Conservation (phyloP, 73 alveolate genomes). For the Stentor coeruleus region DNA sequence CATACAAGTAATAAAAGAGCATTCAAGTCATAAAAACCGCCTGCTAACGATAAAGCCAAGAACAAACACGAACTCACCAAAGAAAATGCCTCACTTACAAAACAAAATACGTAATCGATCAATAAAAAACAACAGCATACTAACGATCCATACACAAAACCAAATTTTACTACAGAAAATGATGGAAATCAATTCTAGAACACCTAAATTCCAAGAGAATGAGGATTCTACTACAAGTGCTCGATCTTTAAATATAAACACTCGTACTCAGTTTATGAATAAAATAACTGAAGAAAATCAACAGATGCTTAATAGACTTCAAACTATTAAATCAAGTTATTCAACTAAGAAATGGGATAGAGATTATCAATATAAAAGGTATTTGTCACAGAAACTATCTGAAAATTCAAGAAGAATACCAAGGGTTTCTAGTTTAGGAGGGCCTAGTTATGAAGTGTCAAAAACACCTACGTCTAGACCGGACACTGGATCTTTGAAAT, state of each 20-base stretch:
- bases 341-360: background rate
- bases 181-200: background rate
- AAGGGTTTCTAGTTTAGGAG: background rate
- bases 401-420: conserved; percentile 15
- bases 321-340: background rate
- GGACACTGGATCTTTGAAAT: background rate
- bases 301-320: background rate
- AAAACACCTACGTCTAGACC: background rate
- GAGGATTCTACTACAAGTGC: background rate
- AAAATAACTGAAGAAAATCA: conserved; percentile 22
- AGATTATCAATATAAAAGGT: background rate
- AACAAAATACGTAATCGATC: background rate
- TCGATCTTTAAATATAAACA: background rate
- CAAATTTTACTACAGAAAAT: conserved; percentile 3
- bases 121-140: background rate
- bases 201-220: background rate
- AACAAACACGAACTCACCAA: conserved; percentile 5
- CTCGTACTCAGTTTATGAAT: background rate
- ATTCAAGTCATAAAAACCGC: background rate
- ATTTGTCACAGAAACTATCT: background rate
- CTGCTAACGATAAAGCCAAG: background rate
- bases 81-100: background rate
- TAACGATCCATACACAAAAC: background rate
- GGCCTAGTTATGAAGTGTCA: background rate
- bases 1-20: background rate